phyloP scores from a whole-genome alignment of 495 filamentous ascomycete species.

The Pyrenula aspistea region DNA sequence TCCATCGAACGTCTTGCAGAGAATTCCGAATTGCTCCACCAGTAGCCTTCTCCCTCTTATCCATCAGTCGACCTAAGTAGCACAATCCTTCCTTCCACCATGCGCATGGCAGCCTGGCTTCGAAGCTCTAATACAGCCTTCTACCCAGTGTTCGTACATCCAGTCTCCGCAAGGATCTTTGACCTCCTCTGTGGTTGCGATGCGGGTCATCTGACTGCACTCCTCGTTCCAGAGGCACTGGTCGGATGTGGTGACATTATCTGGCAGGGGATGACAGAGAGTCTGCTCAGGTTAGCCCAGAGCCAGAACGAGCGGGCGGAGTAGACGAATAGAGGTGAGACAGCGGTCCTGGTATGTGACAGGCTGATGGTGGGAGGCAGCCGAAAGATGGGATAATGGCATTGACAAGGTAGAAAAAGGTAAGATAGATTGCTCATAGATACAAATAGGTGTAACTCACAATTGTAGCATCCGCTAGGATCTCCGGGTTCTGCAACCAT shows the following conservation, averaged over 20 bases:
- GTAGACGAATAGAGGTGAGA: not conserved
- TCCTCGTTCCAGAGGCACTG: not conserved
- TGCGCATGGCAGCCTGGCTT: not conserved
- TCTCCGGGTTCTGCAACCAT: not conserved
- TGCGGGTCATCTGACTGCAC: constrained; percentile 1
- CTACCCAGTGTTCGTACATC: not conserved
- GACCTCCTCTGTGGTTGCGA: not conserved
- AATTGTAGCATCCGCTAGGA: not conserved
- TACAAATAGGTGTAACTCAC: not conserved
- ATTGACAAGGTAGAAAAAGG: not conserved
- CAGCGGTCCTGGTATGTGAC: not conserved
- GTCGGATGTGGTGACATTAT: not conserved
- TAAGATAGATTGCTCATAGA: not conserved
- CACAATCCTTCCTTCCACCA: not conserved
- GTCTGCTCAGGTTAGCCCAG: not conserved
- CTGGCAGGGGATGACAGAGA: not conserved
- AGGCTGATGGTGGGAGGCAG: not conserved
- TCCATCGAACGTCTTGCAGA: no score
- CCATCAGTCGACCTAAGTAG: no score
- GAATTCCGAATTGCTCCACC: no score
- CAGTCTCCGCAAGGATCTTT: not conserved
- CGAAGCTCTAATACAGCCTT: not conserved
- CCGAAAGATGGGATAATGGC: not conserved
- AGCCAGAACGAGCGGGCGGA: not conserved
- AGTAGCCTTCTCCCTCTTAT: no score